Evolutionary conservation across 1,284 basidiomycete species (phyloP).

Genomic region (Pterulicium gracile): DNA sequence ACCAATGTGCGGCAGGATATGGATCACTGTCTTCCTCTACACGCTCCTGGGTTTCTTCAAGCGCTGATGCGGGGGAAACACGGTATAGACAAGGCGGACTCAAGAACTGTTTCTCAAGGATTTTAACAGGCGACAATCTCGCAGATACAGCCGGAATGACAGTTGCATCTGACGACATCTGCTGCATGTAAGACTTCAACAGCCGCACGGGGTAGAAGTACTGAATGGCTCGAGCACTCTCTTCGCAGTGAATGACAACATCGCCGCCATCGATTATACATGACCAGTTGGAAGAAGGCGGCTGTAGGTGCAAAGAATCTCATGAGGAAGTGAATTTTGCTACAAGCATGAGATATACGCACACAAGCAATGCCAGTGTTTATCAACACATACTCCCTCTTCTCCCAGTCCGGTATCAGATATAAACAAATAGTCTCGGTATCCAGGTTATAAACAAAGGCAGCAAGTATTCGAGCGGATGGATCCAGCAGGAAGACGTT

Average conservation of each 20-base stretch:
- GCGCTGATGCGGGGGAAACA: too few species aligned
- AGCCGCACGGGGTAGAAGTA: conserved; percentile 46
- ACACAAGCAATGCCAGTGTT: conserved; percentile 65
- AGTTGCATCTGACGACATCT: conserved; percentile 17
- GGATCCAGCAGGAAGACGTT: conserved; percentile 69
- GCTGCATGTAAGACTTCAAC: conserved; percentile 27
- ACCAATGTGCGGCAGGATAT: conserved; percentile 50
- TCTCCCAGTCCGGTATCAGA: conserved; percentile 55
- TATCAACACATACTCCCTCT: conserved; percentile 53
- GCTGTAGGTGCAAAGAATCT: too few species aligned
- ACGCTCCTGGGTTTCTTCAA: too few species aligned
- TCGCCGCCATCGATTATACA: conserved; percentile 50
- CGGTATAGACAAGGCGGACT: too few species aligned
- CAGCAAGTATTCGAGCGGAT: conserved; percentile 43
- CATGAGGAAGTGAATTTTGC: too few species aligned
- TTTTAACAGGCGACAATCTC: conserved; percentile 7
- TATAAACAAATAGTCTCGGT: conserved; percentile 47
- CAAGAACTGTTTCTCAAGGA: conserved; percentile 9
- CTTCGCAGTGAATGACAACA: conserved; percentile 65
- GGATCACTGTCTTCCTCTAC: too few species aligned
- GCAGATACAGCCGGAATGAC: conserved; percentile 17
- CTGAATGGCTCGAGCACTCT: conserved; percentile 40
- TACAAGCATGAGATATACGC: conserved; percentile 22
- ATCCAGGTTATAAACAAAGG: conserved; percentile 51
- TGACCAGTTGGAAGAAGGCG: conserved; percentile 60